Percentiles rank a stretch among this genome's conserved stretches.
These are phyloP conservation scores for Dothideomycetes sp. DNA, from an alignment of 2,329 filamentous ascomycete species.

Conservation along the genomic window DNA sequence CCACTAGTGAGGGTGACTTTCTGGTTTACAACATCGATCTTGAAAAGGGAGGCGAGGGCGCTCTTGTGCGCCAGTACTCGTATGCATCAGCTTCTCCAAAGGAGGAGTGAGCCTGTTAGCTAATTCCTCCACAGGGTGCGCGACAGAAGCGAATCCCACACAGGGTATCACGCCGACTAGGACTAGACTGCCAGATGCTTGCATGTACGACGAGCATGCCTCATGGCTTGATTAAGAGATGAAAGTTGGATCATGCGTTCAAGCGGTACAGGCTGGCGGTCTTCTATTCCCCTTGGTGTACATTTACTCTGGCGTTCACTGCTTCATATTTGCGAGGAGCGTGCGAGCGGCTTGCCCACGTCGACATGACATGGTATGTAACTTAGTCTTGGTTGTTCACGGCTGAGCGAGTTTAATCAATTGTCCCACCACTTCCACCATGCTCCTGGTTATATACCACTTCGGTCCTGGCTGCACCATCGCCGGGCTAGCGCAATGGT, in stretches of 20 bases:
- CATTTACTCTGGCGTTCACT: too few species aligned
- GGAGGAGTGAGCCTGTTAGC: not conserved
- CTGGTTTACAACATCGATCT: conserved; percentile 94
- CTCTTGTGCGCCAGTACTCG: conserved; percentile 66
- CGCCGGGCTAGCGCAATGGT: conserved; percentile 8
- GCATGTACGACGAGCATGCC: not conserved
- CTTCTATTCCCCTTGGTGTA: too few species aligned
- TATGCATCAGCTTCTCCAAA: not conserved
- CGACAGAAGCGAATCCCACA: conserved; percentile 8
- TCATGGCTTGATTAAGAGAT: not conserved
- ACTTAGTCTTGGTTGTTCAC: too few species aligned
- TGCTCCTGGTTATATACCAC: too few species aligned
- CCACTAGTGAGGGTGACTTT: conserved; percentile 90
- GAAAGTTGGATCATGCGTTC: not conserved
- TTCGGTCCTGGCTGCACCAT: too few species aligned
- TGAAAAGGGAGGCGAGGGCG: conserved; percentile 87
- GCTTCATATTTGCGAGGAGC: too few species aligned
- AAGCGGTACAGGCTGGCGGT: too few species aligned
- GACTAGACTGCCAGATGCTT: not conserved
- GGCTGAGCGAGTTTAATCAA: too few species aligned
- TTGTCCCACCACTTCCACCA: too few species aligned
- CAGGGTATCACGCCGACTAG: conserved; percentile 7
- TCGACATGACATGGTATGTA: too few species aligned
- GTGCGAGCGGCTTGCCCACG: too few species aligned
- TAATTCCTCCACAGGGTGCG: conserved; percentile 1